Percentiles rank a stretch among this genome's conserved stretches.
phyloP scores from a whole-genome alignment of 2,329 filamentous ascomycete species.

The Trichophaea hybrida region DNA sequence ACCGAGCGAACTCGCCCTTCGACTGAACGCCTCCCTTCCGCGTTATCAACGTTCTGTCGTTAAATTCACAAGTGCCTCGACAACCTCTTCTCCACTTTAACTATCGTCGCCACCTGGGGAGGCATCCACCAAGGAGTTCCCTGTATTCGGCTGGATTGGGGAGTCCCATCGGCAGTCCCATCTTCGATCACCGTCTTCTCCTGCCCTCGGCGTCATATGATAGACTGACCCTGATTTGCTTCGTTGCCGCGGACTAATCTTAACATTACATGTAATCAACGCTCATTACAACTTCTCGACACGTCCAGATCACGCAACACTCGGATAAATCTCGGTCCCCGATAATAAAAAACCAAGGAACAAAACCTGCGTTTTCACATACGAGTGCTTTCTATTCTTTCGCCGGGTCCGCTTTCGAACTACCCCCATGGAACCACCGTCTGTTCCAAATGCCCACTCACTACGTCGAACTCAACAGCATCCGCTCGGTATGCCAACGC shows the following conservation, averaged over 20 bases:
- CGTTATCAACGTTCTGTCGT: background rate
- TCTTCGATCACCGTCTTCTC: background rate
- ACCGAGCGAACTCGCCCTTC: background rate
- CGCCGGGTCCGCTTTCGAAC: background rate
- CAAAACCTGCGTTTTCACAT: background rate
- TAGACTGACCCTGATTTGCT: background rate
- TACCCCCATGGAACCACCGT: background rate
- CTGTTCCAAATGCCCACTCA: slow-evolving; percentile 1
- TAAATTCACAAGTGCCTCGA: background rate
- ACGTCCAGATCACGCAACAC: background rate
- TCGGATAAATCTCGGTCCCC: no score
- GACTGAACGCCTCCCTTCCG: background rate
- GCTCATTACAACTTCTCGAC: background rate
- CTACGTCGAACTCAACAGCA: background rate
- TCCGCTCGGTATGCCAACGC: background rate
- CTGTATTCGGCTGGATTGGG: background rate
- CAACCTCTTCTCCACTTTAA: background rate
- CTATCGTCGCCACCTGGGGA: background rate
- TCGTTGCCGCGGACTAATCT: background rate
- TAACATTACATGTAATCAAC: background rate
- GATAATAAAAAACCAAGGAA: no score
- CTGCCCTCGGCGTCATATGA: background rate
- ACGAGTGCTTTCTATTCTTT: background rate
- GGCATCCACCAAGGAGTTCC: background rate
- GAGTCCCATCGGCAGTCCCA: background rate